These are phyloP conservation scores for Fonsecaea erecta DNA, from an alignment of 2,329 filamentous ascomycete genomes.

Conservation along the genomic window DNA sequence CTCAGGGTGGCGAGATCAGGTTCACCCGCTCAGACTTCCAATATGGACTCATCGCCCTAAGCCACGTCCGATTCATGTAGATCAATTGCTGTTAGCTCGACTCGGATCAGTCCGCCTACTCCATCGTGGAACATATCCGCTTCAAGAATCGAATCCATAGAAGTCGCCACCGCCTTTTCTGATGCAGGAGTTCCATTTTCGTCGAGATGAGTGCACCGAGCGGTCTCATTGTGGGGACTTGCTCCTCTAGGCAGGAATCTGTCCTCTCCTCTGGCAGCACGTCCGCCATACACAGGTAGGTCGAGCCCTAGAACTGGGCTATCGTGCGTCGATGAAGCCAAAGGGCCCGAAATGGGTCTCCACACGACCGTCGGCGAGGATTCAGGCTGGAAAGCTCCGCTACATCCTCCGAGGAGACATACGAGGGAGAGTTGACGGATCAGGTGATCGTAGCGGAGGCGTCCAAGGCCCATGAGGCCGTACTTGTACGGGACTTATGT, in stretches of 20 bases:
- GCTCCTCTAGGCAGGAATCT: slow-evolving; percentile 66
- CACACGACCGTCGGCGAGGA: slow-evolving; percentile 67
- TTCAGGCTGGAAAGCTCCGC: slow-evolving; percentile 68
- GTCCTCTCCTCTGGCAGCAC: slow-evolving; percentile 63
- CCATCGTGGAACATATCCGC: slow-evolving; percentile 71
- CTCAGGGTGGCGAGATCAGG: background rate
- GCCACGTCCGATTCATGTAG: slow-evolving; percentile 1
- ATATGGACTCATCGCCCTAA: background rate
- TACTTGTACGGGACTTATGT: slow-evolving; percentile 83
- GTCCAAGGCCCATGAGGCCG: slow-evolving; percentile 75
- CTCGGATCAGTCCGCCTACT: slow-evolving; percentile 63
- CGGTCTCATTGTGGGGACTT: slow-evolving; percentile 72
- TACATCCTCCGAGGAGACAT: slow-evolving; percentile 65
- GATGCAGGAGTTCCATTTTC: slow-evolving; percentile 57
- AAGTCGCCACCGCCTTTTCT: slow-evolving; percentile 62
- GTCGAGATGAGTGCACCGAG: slow-evolving; percentile 60
- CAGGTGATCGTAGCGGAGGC: slow-evolving; percentile 77
- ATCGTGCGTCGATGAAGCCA: slow-evolving; percentile 69
- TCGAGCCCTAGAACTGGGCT: slow-evolving; percentile 59
- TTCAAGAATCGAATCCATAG: slow-evolving; percentile 67
- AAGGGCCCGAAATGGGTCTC: slow-evolving; percentile 63
- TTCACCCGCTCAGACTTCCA: background rate
- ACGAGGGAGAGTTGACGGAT: slow-evolving; percentile 73
- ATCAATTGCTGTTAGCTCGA: background rate
- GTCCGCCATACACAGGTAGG: slow-evolving; percentile 59